These are phyloP conservation scores for Pseudonitzschia pungens DNA, from an alignment of 108 stramenopile species.

Conservation along the genomic window DNA sequence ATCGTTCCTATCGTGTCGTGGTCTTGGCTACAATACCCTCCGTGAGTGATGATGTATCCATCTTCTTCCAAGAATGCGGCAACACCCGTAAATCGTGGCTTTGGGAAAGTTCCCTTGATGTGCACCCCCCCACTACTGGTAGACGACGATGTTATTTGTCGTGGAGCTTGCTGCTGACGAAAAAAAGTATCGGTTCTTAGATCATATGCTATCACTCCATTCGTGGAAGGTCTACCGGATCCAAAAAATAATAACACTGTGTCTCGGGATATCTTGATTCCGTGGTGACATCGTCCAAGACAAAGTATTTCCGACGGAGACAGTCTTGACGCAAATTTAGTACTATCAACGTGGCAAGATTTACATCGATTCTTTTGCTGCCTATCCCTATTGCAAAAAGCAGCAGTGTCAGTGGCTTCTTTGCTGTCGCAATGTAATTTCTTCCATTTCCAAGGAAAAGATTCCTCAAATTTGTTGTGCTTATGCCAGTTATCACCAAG, in stretches of 20 bases:
- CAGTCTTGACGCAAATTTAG: constrained; percentile 8
- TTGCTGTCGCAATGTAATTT: constrained; percentile 24
- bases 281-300: constrained; percentile 59
- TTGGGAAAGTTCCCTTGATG: constrained; percentile 35
- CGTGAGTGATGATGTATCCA: constrained; percentile 54
- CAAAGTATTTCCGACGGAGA: constrained; percentile 41
- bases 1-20: constrained; percentile 22
- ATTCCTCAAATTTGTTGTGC: constrained; percentile 18
- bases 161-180: constrained; percentile 17
- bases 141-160: not conserved
- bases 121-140: not conserved
- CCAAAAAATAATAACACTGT: constrained; percentile 55
- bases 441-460: constrained; percentile 52
- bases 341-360: constrained; percentile 5
- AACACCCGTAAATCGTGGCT: constrained; percentile 48
- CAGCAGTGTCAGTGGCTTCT: not conserved
- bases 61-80: constrained; percentile 38
- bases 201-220: constrained; percentile 54
- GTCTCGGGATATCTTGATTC: constrained; percentile 46
- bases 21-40: constrained; percentile 49
- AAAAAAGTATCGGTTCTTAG: constrained; percentile 41
- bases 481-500: constrained; percentile 31
- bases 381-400: not conserved
- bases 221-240: constrained; percentile 53
- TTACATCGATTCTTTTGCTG: not conserved